These are phyloP conservation scores for Trypanosoma cruzi DNA, from an alignment of 208 protist species.

Conservation along the genomic window DNA sequence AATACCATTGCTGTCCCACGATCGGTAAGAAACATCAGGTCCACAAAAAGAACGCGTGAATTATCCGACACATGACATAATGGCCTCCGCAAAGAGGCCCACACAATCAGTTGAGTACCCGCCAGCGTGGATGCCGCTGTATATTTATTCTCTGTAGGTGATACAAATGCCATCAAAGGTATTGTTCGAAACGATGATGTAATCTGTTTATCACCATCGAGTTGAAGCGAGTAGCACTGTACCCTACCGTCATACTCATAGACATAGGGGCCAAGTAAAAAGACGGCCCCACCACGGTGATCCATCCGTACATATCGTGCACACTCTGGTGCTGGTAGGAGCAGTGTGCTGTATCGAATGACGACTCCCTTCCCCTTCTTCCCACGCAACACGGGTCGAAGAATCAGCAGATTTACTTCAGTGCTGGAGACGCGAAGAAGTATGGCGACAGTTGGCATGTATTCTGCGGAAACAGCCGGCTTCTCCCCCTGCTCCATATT, in stretches of 20 bases:
- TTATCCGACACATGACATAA: background rate
- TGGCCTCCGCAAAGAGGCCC: conserved; percentile 3
- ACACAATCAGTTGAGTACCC: conserved; percentile 8
- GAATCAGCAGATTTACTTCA: conserved; percentile 20
- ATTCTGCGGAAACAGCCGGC: background rate
- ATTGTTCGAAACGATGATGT: conserved; percentile 7
- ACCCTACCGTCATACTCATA: background rate
- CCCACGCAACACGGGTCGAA: conserved; percentile 9
- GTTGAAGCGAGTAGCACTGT: conserved; percentile 8
- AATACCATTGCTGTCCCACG: conserved; percentile 5
- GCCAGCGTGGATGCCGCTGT: background rate
- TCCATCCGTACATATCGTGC: conserved; percentile 23
- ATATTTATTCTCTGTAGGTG: background rate
- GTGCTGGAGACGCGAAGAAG: conserved; percentile 5
- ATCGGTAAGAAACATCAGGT: conserved; percentile 12
- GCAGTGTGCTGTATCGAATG: conserved; percentile 11
- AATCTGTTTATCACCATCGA: background rate
- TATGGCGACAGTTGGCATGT: conserved; percentile 25
- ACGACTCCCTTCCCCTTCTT: conserved; percentile 5
- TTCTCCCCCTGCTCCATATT: background rate
- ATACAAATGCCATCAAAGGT: background rate
- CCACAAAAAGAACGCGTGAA: background rate
- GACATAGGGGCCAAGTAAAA: conserved; percentile 10
- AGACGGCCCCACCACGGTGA: conserved; percentile 4
- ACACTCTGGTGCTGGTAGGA: conserved; percentile 11